phyloP scores from a whole-genome alignment of 345 rosid genomes.

The Lagerstroemia speciosa region DNA sequence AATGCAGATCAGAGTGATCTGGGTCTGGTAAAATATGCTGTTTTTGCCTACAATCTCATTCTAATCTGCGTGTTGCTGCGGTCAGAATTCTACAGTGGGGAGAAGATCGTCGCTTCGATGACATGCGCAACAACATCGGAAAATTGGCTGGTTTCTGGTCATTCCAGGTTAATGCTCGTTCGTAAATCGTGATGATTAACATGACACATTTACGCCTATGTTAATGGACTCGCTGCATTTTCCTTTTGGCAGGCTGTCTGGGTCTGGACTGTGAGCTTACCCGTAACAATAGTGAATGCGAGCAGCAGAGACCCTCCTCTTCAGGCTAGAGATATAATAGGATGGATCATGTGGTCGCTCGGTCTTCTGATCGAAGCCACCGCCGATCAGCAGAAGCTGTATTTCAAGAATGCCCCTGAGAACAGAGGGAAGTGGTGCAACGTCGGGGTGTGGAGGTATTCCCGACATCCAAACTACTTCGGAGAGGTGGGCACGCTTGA shows the following conservation, averaged over 20 bases:
- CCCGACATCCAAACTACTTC: slow-evolving; percentile 91
- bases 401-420: slow-evolving; percentile 65
- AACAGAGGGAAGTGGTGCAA: slow-evolving; percentile 84
- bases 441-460: slow-evolving; percentile 68
- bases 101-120: slow-evolving; percentile 82
- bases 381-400: slow-evolving; percentile 84
- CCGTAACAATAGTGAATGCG: slow-evolving; percentile 80
- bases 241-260: slow-evolving; percentile 56
- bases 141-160: slow-evolving; percentile 70
- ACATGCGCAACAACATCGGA: slow-evolving; percentile 68
- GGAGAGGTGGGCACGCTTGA: slow-evolving; percentile 56
- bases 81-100: slow-evolving; percentile 90
- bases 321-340: slow-evolving; percentile 57
- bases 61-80: slow-evolving; percentile 1
- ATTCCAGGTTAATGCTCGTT: slow-evolving; percentile 48
- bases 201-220: background rate
- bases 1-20: background rate
- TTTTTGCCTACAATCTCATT: background rate
- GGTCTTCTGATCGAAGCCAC: slow-evolving; percentile 57
- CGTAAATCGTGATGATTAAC: background rate
- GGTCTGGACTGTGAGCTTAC: slow-evolving; percentile 95
- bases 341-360: slow-evolving; percentile 78
- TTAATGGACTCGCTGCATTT: background rate
- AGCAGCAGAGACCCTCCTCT: slow-evolving; percentile 56
- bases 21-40: background rate